phyloP scores from a whole-genome alignment of 257 asterid genomes.

The Cynanchum wilfordii region DNA sequence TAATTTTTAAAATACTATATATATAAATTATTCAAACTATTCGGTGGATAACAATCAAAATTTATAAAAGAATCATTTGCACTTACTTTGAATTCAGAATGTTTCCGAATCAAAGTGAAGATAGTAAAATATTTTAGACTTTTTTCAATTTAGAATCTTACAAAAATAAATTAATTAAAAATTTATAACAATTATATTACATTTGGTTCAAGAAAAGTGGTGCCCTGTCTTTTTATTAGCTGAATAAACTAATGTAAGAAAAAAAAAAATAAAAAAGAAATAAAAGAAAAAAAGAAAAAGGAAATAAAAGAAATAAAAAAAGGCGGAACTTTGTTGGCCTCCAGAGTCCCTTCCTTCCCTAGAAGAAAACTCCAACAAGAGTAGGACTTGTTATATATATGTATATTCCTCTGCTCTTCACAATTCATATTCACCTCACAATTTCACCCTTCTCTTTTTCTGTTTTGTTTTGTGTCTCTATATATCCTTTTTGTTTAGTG shows the following conservation, averaged over 20 bases:
- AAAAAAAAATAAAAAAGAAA: neutral
- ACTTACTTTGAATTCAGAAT: no score
- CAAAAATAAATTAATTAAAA: no score
- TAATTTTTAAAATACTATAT: no score
- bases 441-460: neutral
- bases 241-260: conserved; percentile 15
- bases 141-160: no score
- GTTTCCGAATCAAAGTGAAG: no score
- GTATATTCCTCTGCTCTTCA: conserved; percentile 1
- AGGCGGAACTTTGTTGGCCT: neutral
- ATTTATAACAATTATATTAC: no score
- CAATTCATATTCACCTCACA: conserved; percentile 26
- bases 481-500: neutral
- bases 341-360: neutral
- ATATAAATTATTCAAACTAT: no score
- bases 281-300: neutral
- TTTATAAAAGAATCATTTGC: no score
- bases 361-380: conserved; percentile 11
- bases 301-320: neutral
- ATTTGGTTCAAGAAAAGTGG: conserved; percentile 26
- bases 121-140: no score
- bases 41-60: no score
- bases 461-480: neutral
- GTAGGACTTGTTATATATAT: conserved; percentile 21
- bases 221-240: conserved; percentile 30